Evolutionary conservation across 371 early-diverging fungal species (phyloP).

Genomic region (Mortierella sp.): DNA sequence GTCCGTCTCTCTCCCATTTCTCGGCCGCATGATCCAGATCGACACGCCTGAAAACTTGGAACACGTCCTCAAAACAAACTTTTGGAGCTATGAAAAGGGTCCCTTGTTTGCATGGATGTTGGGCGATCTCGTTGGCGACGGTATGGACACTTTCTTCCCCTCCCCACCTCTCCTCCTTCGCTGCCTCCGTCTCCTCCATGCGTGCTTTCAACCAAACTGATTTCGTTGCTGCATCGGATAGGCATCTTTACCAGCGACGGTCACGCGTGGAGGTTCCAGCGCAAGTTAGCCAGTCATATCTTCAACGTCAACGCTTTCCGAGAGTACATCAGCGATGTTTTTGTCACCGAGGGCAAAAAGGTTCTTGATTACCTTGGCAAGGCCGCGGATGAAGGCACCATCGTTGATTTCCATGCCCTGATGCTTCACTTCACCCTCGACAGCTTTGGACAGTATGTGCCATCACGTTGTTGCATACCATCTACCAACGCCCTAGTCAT

Average conservation of each 20-base stretch:
- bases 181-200: too few species aligned
- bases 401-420: slow-evolving; percentile 58
- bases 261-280: slow-evolving; percentile 65
- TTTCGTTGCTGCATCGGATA: too few species aligned
- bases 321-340: slow-evolving; percentile 61
- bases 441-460: slow-evolving; percentile 37
- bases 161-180: too few species aligned
- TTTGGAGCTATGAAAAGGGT: slow-evolving; percentile 21
- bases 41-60: slow-evolving; percentile 23
- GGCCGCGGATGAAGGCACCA: slow-evolving; percentile 33
- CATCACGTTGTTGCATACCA: too few species aligned
- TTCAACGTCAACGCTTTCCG: slow-evolving; percentile 73
- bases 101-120: not conserved
- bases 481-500: too few species aligned
- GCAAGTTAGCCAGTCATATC: slow-evolving; percentile 69
- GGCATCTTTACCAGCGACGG: slow-evolving; percentile 75
- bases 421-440: slow-evolving; percentile 64
- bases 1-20: slow-evolving; percentile 13
- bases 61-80: slow-evolving; percentile 27
- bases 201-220: too few species aligned
- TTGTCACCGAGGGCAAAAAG: slow-evolving; percentile 51
- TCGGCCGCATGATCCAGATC: slow-evolving; percentile 30
- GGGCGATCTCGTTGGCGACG: slow-evolving; percentile 14
- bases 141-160: too few species aligned
- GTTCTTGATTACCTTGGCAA: slow-evolving; percentile 44